Conservation (phyloP, 2,329 filamentous ascomycete genomes). For the Dactylellina parvicollis region DNA sequence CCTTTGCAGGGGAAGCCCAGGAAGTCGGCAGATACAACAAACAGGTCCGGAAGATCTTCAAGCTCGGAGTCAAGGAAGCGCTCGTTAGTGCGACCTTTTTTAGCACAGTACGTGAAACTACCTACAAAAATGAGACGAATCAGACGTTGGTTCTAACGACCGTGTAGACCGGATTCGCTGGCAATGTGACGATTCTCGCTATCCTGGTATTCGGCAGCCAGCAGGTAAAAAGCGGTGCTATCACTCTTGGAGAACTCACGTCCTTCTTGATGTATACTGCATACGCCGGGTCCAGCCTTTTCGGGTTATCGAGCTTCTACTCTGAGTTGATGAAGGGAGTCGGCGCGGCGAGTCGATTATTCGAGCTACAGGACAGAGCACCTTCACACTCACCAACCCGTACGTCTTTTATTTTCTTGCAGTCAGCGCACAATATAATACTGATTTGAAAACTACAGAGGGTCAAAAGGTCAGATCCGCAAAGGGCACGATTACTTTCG, state of each 20-base stretch:
- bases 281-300: slow-evolving; percentile 80
- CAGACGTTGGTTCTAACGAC: slow-evolving; percentile 23
- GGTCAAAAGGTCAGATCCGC: slow-evolving; percentile 82
- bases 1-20: slow-evolving; percentile 90
- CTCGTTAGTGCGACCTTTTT: slow-evolving; percentile 92
- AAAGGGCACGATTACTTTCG: slow-evolving; percentile 87
- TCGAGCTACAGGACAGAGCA: slow-evolving; percentile 91
- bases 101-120: slow-evolving; percentile 65
- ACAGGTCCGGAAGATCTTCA: slow-evolving; percentile 91
- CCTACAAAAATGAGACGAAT: no score
- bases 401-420: slow-evolving; percentile 13
- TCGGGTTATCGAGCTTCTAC: slow-evolving; percentile 94
- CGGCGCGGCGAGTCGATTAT: slow-evolving; percentile 92
- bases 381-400: slow-evolving; percentile 84
- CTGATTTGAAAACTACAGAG: slow-evolving; percentile 61
- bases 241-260: slow-evolving; percentile 90
- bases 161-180: slow-evolving; percentile 82
- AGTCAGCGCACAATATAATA: neutral
- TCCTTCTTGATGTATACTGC: slow-evolving; percentile 83
- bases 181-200: slow-evolving; percentile 94
- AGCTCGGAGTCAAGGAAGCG: slow-evolving; percentile 85
- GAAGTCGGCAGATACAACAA: slow-evolving; percentile 91
- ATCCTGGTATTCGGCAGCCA: slow-evolving; percentile 89
- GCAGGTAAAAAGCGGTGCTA: slow-evolving; percentile 84
- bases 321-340: slow-evolving; percentile 99